Conservation (phyloP, 2,329 filamentous ascomycete genomes). For the Torrubiella hemipterigena region DNA sequence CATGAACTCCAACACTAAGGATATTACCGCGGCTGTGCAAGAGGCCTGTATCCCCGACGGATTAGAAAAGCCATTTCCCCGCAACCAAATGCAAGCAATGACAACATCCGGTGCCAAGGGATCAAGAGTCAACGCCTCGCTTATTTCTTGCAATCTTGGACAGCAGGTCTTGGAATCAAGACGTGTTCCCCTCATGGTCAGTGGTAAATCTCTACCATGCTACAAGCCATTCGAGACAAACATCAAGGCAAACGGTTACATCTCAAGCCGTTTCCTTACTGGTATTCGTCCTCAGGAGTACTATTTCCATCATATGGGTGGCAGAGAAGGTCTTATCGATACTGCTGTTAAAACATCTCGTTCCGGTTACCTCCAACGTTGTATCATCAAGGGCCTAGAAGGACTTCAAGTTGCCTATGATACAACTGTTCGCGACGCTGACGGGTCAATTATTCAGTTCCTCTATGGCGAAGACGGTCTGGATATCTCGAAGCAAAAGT, state of each 20-base stretch:
- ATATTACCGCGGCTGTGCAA: conserved; percentile 70
- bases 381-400: conserved; percentile 98
- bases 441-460: conserved; percentile 89
- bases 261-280: conserved; percentile 93
- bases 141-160: conserved; percentile 94
- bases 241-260: conserved; percentile 82
- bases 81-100: conserved; percentile 99
- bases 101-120: conserved; percentile 95
- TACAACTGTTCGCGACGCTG: conserved; percentile 83
- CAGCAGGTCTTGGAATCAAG: conserved; percentile 94
- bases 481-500: conserved; percentile 88
- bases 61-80: conserved; percentile 83
- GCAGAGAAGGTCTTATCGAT: conserved; percentile 95
- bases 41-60: conserved; percentile 67
- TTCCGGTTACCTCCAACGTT: conserved; percentile 91
- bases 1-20: conserved; percentile 58
- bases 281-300: conserved; percentile 96
- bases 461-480: conserved; percentile 93
- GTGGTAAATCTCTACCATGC: conserved; percentile 88
- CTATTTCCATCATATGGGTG: conserved; percentile 99
- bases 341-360: conserved; percentile 97
- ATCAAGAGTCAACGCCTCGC: conserved; percentile 82
- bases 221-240: conserved; percentile 88
- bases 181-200: conserved; percentile 93
- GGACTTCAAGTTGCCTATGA: conserved; percentile 88